Percentiles rank a stretch among this genome's conserved stretches.
Evolutionary conservation across 208 protist species (phyloP).

Genomic region (Leishmania guyanensis): DNA sequence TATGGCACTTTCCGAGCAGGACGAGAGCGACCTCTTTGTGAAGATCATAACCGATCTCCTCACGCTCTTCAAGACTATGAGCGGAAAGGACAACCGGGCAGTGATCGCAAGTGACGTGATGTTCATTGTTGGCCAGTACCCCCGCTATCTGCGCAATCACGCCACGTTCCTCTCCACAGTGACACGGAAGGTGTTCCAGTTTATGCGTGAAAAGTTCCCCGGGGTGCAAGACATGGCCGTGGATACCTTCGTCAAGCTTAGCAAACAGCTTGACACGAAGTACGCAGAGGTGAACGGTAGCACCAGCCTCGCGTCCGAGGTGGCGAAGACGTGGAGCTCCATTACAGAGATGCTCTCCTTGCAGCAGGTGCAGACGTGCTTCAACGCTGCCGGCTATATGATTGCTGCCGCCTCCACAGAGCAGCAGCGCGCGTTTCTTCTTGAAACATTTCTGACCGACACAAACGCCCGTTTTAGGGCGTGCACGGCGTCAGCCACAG

Average conservation of each 20-base stretch:
- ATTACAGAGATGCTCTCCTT: slow-evolving; percentile 94
- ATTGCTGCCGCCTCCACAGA: slow-evolving; percentile 64
- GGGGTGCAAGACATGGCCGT: slow-evolving; percentile 99
- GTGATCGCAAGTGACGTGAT: slow-evolving; percentile 99
- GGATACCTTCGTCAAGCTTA: slow-evolving; percentile 99
- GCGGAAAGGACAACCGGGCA: slow-evolving; percentile 98
- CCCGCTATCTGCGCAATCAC: slow-evolving; percentile 97
- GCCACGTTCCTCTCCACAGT: slow-evolving; percentile 98
- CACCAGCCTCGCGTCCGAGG: slow-evolving; percentile 91
- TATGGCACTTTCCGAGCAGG: slow-evolving; percentile 94
- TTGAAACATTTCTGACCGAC: slow-evolving; percentile 90
- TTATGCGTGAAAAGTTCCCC: slow-evolving; percentile 99
- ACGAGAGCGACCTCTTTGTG: slow-evolving; percentile 98
- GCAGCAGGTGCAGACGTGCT: slow-evolving; percentile 96
- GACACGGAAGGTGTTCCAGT: slow-evolving; percentile 99
- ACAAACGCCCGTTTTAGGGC: slow-evolving; percentile 87
- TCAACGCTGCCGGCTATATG: slow-evolving; percentile 97
- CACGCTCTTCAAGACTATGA: slow-evolving; percentile 95
- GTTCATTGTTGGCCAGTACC: slow-evolving; percentile 99
- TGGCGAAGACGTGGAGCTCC: slow-evolving; percentile 82
- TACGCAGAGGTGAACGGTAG: slow-evolving; percentile 52
- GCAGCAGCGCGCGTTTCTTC: slow-evolving; percentile 37
- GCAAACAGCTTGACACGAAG: slow-evolving; percentile 94
- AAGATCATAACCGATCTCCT: slow-evolving; percentile 98
- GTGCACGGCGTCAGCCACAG: slow-evolving; percentile 58